Conservation (phyloP, 805 yeast species). For the Sugiyamaella floridensis region DNA sequence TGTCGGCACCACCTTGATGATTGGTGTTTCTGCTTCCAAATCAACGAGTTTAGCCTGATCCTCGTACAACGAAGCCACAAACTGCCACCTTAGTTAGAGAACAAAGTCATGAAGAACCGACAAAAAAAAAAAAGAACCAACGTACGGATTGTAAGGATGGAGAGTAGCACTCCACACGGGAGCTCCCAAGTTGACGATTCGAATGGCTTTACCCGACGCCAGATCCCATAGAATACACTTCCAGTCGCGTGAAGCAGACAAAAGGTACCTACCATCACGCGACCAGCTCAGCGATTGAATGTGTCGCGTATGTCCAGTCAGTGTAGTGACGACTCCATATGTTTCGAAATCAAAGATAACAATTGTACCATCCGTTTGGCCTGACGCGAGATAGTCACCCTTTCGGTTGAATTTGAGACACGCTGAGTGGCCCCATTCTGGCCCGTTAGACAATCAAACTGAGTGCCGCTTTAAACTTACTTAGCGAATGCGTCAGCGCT, state of each 20-base stretch:
- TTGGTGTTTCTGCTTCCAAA: constrained; percentile 17
- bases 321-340: constrained; percentile 44
- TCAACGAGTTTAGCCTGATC: constrained; percentile 52
- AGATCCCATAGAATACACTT: constrained; percentile 76
- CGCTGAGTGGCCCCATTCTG: constrained; percentile 45
- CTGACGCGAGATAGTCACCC: constrained; percentile 85
- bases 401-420: constrained; percentile 59
- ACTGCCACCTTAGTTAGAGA: constrained; percentile 26
- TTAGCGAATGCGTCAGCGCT: constrained; percentile 58
- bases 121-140: background rate
- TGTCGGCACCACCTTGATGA: constrained; percentile 1
- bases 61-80: constrained; percentile 61
- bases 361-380: constrained; percentile 66
- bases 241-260: constrained; percentile 80
- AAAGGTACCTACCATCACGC: constrained; percentile 55
- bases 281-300: constrained; percentile 74
- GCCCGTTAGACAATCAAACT: background rate
- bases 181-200: constrained; percentile 49
- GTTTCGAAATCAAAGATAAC: constrained; percentile 71
- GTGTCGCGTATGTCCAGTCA: constrained; percentile 63
- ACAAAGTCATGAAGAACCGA: too few species aligned
- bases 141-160: constrained; percentile 40
- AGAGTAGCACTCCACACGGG: constrained; percentile 67
- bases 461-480: constrained; percentile 16
- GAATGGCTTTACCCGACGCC: constrained; percentile 34